Evolutionary conservation across 2,329 filamentous ascomycete species (phyloP).

Genomic region (Colletotrichum sp.): DNA sequence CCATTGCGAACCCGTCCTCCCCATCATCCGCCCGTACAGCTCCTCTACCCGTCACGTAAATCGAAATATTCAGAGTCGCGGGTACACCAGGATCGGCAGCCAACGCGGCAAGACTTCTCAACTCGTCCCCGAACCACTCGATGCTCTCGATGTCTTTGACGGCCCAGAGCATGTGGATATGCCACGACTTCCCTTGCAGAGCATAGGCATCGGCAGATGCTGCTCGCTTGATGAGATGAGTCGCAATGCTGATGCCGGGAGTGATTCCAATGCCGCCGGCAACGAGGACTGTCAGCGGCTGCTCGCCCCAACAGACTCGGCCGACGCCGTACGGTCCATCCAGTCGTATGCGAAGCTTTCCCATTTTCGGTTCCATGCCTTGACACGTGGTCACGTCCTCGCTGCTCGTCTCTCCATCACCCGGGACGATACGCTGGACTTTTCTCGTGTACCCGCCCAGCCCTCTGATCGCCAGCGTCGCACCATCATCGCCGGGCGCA

Average conservation of each 20-base stretch:
- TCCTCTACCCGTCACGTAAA: background rate
- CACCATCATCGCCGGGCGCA: background rate
- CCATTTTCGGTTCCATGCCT: accelerated
- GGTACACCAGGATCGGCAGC: background rate
- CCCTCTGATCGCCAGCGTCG: background rate
- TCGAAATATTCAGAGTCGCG: background rate
- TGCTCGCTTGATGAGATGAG: background rate
- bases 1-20: background rate
- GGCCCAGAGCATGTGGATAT: background rate
- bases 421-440: background rate
- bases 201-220: background rate
- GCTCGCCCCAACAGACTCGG: background rate
- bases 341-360: accelerated
- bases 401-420: background rate
- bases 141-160: background rate
- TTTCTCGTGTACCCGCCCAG: background rate
- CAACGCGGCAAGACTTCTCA: background rate
- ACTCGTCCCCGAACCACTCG: background rate
- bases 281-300: background rate
- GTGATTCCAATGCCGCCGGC: background rate
- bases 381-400: background rate
- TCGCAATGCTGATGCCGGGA: background rate
- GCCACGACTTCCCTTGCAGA: background rate
- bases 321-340: background rate
- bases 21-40: background rate